Evolutionary conservation across 176 grass and related monocot species (phyloP), one percentile per base, ranked within the genome.

Genomic region (Secale cereale): DNA sequence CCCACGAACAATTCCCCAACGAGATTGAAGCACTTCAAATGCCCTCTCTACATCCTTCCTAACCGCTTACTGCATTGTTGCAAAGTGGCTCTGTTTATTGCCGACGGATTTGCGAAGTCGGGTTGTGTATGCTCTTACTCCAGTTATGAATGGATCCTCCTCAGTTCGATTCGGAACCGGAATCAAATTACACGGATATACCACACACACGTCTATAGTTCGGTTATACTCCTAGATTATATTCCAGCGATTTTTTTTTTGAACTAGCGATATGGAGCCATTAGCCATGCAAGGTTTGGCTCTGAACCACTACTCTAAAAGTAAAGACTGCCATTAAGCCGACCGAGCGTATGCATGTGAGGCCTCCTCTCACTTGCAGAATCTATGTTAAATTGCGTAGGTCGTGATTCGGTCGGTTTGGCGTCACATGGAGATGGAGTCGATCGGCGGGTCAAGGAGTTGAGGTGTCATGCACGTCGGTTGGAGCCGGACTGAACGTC

Each of bases 351-450:
- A 70, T 66, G 33, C 70, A 82, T 85, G 63, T 90, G 78, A 76
- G 16, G 13, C 32, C 57, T 78, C 65, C 11, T 35, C 11, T 35
- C 50, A 23, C 4, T 9, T 39, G 22, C 39, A 70, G 40, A 27
- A 86, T 86, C 79, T 43, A 28, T 90, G 88, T 86, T 86, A 83
- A 78, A 59, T 79, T 43, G 5, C 6, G 11, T 79, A 74, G 84
- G 80, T 59, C 41, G 40, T 22, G 54, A 57, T 90, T 86, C 10
- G 74, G 79, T 70, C 74, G 84, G 88, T 79, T 71, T 37, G 79
- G 74, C 32, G 8, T 78, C 88, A 86, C 73, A 86, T 90, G 88
- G 74, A 73, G 20, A 57, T 57, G 54, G 6, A 57, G 54, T 20
- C 7, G 20, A 86, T 86, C 50, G 27, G 31, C 61, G 15, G 25